These are phyloP conservation scores for Annulohypoxylon stygium DNA, from an alignment of 495 filamentous ascomycete genomes.

Conservation along the genomic window DNA sequence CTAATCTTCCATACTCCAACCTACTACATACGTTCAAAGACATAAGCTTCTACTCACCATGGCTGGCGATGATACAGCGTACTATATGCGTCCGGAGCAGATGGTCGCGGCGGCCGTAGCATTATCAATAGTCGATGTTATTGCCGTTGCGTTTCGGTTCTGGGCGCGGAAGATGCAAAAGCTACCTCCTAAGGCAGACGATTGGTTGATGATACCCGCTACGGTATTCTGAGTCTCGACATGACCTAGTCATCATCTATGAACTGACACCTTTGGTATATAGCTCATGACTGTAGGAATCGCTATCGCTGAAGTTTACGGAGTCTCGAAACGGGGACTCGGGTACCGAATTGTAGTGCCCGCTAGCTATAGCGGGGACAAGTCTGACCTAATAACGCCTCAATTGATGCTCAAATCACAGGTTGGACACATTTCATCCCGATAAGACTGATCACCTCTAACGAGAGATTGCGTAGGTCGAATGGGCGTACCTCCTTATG, in stretches of 20 bases:
- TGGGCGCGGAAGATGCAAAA: constrained; percentile 45
- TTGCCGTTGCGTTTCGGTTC: constrained; percentile 44
- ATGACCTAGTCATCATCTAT: no score
- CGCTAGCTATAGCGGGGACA: constrained; percentile 21
- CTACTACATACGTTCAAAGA: background rate
- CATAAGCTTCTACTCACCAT: background rate
- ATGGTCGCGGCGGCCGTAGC: constrained; percentile 33
- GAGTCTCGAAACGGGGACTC: constrained; percentile 34
- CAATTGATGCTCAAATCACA: constrained; percentile 34
- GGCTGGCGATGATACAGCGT: constrained; percentile 4
- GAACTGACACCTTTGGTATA: background rate
- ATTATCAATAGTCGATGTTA: constrained; percentile 35
- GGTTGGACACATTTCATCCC: background rate
- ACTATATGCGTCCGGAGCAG: constrained; percentile 39
- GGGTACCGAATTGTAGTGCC: constrained; percentile 34
- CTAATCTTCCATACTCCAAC: background rate
- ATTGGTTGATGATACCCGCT: constrained; percentile 55
- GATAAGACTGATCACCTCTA: background rate
- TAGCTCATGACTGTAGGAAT: constrained; percentile 43
- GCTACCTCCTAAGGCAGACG: constrained; percentile 48
- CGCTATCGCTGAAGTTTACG: constrained; percentile 36
- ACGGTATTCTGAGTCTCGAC: constrained; percentile 30
- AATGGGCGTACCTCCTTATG: constrained; percentile 41
- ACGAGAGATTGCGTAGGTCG: constrained; percentile 25
- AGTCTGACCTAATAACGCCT: constrained; percentile 18